phyloP scores from a whole-genome alignment of 306 rosid genomes.

The Fagus crenata region DNA sequence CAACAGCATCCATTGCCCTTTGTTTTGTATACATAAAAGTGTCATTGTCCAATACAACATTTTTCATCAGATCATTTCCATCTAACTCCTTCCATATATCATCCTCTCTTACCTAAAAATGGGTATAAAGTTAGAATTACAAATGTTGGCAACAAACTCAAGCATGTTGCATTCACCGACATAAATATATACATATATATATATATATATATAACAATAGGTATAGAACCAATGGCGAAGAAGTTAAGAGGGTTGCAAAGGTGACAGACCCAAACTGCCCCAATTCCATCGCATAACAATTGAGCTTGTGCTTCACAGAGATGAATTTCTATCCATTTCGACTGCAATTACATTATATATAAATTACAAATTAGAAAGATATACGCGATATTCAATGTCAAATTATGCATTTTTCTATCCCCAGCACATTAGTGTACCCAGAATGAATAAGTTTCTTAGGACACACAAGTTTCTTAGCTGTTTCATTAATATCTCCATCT shows the following conservation, averaged over 20 bases:
- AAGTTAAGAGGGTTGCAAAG: constrained; percentile 23
- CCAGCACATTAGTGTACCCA: constrained; percentile 14
- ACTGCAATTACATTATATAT: constrained; percentile 38
- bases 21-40: constrained; percentile 52
- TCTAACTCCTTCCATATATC: constrained; percentile 54
- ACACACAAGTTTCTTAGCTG: constrained; percentile 74
- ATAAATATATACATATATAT: not conserved
- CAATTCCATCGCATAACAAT: constrained; percentile 64
- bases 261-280: constrained; percentile 70
- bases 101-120: constrained; percentile 58
- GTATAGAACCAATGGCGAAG: constrained; percentile 3
- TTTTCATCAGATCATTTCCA: constrained; percentile 38
- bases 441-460: constrained; percentile 23
- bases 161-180: not conserved
- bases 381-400: not conserved
- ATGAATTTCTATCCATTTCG: constrained; percentile 48
- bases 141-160: constrained; percentile 15
- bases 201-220: not conserved
- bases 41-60: constrained; percentile 41
- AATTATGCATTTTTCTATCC: not conserved
- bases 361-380: constrained; percentile 26
- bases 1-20: constrained; percentile 52
- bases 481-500: constrained; percentile 70
- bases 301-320: constrained; percentile 71
- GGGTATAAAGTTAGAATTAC: constrained; percentile 21